Evolutionary conservation across 2,329 filamentous ascomycete species (phyloP).

Genomic region (Emergomyces orientalis): DNA sequence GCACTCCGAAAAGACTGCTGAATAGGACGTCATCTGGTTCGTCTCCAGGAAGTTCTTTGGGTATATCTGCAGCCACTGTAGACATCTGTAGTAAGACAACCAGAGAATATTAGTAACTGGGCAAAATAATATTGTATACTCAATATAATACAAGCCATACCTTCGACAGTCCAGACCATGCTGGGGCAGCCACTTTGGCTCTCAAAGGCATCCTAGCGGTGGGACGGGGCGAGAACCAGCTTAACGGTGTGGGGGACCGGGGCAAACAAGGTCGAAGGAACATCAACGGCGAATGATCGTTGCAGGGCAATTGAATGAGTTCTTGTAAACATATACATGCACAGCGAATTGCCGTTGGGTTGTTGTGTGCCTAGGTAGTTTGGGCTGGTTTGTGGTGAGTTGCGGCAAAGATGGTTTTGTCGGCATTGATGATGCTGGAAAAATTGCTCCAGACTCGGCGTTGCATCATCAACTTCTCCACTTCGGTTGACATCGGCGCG

Average conservation of each 20-base stretch:
- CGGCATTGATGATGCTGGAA: neutral
- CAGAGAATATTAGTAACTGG: neutral
- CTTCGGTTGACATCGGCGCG: neutral
- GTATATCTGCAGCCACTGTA: conserved; percentile 24
- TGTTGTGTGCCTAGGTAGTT: neutral
- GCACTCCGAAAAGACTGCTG: conserved; percentile 76
- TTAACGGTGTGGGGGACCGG: conserved; percentile 35
- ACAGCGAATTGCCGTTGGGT: neutral
- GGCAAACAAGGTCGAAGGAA: conserved; percentile 34
- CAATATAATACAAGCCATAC: conserved; percentile 32
- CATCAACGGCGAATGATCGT: conserved; percentile 28
- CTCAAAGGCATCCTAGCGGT: conserved; percentile 63
- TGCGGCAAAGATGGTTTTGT: neutral
- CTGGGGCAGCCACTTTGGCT: conserved; percentile 60
- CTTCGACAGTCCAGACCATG: conserved; percentile 44
- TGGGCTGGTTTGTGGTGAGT: neutral
- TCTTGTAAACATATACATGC: neutral
- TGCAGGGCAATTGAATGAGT: neutral
- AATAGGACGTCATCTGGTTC: conserved; percentile 88
- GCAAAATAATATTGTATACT: neutral
- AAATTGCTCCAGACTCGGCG: neutral
- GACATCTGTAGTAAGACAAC: conserved; percentile 34
- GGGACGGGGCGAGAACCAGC: conserved; percentile 38
- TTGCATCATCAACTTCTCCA: neutral
- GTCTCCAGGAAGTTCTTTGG: conserved; percentile 55